Percentiles rank a stretch among this genome's conserved stretches.
These are phyloP conservation scores for Ceriops decandra DNA, from an alignment of 345 rosid genomes.

Conservation along the genomic window DNA sequence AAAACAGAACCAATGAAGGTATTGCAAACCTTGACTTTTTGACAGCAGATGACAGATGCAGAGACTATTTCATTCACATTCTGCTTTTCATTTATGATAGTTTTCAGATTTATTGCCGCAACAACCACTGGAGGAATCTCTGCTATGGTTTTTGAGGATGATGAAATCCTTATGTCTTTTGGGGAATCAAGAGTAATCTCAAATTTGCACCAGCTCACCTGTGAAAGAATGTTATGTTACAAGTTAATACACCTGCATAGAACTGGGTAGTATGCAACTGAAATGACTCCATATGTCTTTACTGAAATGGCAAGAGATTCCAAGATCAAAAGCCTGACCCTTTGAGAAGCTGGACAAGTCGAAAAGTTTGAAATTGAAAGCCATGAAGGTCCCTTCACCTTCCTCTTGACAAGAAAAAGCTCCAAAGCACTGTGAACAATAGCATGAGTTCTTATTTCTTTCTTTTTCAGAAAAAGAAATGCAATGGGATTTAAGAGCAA, in stretches of 20 bases:
- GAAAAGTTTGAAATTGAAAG: conserved; percentile 72
- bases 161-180: conserved; percentile 51
- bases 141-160: conserved; percentile 41
- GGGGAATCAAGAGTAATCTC: conserved; percentile 70
- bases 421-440: conserved; percentile 80
- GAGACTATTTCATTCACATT: conserved; percentile 80
- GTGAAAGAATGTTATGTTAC: conserved; percentile 26
- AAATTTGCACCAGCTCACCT: conserved; percentile 99
- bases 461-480: not conserved
- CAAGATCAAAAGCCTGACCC: conserved; percentile 45
- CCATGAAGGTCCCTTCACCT: conserved; percentile 93
- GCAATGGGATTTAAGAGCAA: not conserved
- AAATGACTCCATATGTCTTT: too few relatives aligned
- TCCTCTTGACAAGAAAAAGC: conserved; percentile 87
- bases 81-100: conserved; percentile 73
- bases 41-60: conserved; percentile 88
- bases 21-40: conserved; percentile 83
- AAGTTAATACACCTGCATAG: conserved; percentile 9
- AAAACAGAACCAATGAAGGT: conserved; percentile 14
- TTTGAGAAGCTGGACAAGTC: conserved; percentile 60
- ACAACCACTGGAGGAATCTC: conserved; percentile 86
- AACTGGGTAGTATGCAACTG: conserved; percentile 6
- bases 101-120: conserved; percentile 88
- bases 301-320: conserved; percentile 6
- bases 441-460: conserved; percentile 9